These are phyloP conservation scores for Aspergillus eucalypticola DNA, from an alignment of 2,329 filamentous ascomycete genomes.

Conservation along the genomic window DNA sequence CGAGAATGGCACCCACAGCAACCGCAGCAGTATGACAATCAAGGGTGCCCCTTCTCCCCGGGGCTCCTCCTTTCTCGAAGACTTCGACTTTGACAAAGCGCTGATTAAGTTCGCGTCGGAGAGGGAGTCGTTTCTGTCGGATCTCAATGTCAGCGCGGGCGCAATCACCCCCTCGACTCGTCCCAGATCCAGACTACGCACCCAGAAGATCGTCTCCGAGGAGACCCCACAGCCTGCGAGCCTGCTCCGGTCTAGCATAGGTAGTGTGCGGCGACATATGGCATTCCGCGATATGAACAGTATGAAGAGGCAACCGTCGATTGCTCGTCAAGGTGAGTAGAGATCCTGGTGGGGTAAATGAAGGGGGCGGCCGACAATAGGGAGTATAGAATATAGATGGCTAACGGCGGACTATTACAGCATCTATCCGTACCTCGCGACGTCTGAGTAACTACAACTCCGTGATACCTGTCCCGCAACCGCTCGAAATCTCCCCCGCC, in stretches of 20 bases:
- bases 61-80: constrained; percentile 52
- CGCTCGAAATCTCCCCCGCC: constrained; percentile 81
- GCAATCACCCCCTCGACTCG: constrained; percentile 67
- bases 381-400: neutral
- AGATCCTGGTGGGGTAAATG: neutral
- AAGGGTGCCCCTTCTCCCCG: constrained; percentile 43
- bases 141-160: constrained; percentile 84
- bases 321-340: constrained; percentile 70
- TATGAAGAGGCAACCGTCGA: constrained; percentile 78
- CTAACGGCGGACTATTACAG: constrained; percentile 39
- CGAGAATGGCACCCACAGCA: constrained; percentile 56
- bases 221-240: constrained; percentile 56
- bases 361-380: neutral
- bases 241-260: constrained; percentile 62
- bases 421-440: constrained; percentile 76
- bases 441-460: constrained; percentile 97
- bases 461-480: constrained; percentile 90
- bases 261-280: constrained; percentile 88
- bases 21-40: constrained; percentile 66
- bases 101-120: constrained; percentile 94
- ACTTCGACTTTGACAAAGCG: constrained; percentile 92
- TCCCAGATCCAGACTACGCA: constrained; percentile 74
- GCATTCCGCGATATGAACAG: constrained; percentile 95
- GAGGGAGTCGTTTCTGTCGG: constrained; percentile 87
- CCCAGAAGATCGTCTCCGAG: constrained; percentile 78